A percentile compares a stretch with the other conserved stretches of the same genome.
Evolutionary conservation across 257 asterid genomes (phyloP).

Genomic region (Solanum bulbocastanum): DNA sequence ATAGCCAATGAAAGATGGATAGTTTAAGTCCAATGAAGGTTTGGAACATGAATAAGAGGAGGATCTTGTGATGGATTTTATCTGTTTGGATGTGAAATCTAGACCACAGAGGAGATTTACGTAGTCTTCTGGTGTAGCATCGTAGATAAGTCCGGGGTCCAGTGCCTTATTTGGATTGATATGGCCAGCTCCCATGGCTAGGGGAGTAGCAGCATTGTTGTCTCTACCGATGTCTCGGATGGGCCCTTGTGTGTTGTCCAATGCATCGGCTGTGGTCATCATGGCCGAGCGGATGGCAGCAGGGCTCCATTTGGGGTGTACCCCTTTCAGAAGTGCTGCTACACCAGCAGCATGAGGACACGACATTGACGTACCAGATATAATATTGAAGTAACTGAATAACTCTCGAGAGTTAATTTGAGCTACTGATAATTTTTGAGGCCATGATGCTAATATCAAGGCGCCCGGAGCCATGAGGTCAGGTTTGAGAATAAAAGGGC

Average conservation of each 20-base stretch:
- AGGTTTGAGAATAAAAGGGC: constrained; percentile 56
- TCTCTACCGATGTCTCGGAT: constrained; percentile 30
- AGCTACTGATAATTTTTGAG: constrained; percentile 7
- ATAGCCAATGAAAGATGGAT: constrained; percentile 64
- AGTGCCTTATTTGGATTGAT: constrained; percentile 56
- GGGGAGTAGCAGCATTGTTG: constrained; percentile 38
- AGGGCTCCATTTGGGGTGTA: constrained; percentile 55
- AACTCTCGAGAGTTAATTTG: constrained; percentile 10
- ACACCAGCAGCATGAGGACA: constrained; percentile 70
- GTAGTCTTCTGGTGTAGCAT: constrained; percentile 31
- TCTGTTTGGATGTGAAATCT: constrained; percentile 30
- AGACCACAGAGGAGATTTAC: constrained; percentile 39
- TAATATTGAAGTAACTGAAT: constrained; percentile 33
- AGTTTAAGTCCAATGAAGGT: constrained; percentile 57
- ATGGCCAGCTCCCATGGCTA: constrained; percentile 69
- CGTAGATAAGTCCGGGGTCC: constrained; percentile 62
- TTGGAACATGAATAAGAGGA: constrained; percentile 31
- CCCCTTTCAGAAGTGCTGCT: constrained; percentile 48
- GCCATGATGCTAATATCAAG: constrained; percentile 59
- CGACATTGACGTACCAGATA: constrained; percentile 77
- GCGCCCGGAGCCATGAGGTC: constrained; percentile 60
- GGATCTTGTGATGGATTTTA: constrained; percentile 36
- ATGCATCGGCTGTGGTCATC: constrained; percentile 50
- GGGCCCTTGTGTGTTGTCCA: constrained; percentile 33
- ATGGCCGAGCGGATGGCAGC: constrained; percentile 65